Percentiles rank a stretch among this genome's conserved stretches.
phyloP scores from a whole-genome alignment of 2,329 filamentous ascomycete genomes.

The Apiospora koreana region DNA sequence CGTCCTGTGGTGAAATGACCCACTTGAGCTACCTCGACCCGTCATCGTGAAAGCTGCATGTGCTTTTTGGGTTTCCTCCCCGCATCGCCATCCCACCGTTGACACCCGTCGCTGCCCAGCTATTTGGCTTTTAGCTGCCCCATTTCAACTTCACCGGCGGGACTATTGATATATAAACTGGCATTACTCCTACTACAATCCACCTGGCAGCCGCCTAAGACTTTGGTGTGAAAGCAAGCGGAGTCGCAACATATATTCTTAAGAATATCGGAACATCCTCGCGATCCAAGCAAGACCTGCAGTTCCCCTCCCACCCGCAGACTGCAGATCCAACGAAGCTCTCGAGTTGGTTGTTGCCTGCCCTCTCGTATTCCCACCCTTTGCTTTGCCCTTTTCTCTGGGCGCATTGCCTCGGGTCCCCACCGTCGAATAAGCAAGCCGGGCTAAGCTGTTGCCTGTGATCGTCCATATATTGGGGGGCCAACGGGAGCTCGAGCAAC shows the following conservation, averaged over 20 bases:
- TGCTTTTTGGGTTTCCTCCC: slow-evolving; percentile 4
- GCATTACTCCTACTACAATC: neutral
- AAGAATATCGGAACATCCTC: neutral
- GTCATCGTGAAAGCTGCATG: slow-evolving; percentile 6
- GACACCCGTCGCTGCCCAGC: neutral
- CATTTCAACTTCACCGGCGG: neutral
- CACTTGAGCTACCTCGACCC: slow-evolving; percentile 5
- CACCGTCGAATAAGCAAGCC: neutral
- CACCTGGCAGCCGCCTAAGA: neutral
- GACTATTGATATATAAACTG: neutral
- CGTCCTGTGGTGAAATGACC: neutral
- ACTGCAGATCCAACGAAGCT: neutral
- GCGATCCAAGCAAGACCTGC: neutral
- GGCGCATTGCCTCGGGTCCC: neutral
- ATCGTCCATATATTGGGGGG: neutral
- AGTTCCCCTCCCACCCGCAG: neutral
- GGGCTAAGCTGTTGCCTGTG: neutral
- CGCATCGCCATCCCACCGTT: slow-evolving; percentile 1
- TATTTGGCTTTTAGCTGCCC: neutral
- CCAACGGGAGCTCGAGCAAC: slow-evolving; percentile 4
- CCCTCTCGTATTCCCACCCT: neutral
- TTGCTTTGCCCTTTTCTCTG: neutral
- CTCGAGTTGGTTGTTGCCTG: neutral
- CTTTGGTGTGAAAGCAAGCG: too few relatives aligned
- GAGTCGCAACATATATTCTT: too few relatives aligned